Evolutionary conservation across 345 rosid genomes (phyloP).

Genomic region (Salix exigua): DNA sequence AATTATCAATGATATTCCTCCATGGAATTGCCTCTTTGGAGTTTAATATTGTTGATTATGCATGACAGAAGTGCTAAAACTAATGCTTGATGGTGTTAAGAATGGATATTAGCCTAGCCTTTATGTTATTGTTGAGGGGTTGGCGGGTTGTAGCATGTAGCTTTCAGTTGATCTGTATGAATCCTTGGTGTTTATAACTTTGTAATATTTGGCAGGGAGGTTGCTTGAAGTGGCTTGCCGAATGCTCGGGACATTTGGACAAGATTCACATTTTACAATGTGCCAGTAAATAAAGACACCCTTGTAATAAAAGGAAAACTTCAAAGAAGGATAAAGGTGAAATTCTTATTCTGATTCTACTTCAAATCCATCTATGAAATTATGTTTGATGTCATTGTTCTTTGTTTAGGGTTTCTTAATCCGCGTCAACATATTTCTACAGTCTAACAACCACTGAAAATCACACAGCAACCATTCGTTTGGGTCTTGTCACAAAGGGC

Average conservation of each 20-base stretch:
- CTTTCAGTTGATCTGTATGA: background rate
- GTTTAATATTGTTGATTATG: background rate
- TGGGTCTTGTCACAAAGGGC: background rate
- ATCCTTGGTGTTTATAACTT: background rate
- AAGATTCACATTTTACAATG: background rate
- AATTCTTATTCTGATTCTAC: background rate
- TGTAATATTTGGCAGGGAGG: constrained; percentile 3
- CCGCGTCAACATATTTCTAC: background rate
- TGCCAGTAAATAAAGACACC: constrained; percentile 10
- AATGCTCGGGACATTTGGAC: constrained; percentile 11
- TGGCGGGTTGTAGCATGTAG: background rate
- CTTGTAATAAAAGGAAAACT: constrained; percentile 11
- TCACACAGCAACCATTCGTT: background rate
- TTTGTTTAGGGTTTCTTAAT: background rate
- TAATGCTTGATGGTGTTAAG: background rate
- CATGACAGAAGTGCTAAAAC: background rate
- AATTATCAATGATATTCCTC: too few species aligned
- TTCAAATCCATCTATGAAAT: background rate
- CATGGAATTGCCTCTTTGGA: background rate
- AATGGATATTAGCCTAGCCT: background rate
- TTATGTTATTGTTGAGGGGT: background rate
- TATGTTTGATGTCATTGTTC: background rate
- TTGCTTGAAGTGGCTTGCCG: constrained; percentile 14
- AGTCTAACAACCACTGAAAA: background rate
- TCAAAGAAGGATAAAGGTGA: constrained; percentile 20